Percentiles rank a stretch among this genome's conserved stretches.
Conservation (phyloP, 192 early-diverging fungal genomes). For the Coemansia sp. region DNA sequence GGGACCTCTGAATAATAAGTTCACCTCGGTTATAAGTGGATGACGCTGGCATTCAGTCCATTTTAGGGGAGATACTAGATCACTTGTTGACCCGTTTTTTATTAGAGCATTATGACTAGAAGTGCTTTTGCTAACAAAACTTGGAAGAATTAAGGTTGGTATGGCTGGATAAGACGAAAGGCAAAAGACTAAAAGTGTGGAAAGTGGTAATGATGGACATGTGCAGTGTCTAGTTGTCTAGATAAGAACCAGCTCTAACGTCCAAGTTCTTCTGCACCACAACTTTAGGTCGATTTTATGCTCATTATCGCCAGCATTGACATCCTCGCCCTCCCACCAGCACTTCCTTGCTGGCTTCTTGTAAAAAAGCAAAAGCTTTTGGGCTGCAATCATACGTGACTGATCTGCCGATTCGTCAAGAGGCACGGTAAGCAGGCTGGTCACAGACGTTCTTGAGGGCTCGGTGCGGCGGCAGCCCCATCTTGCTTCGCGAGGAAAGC, state of each 20-base stretch:
- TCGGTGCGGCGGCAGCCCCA: slow-evolving; percentile 77
- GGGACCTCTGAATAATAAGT: not conserved
- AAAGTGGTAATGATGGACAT: not conserved
- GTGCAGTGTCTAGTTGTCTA: slow-evolving; percentile 2
- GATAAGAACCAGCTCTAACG: slow-evolving; percentile 69
- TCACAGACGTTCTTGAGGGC: slow-evolving; percentile 66
- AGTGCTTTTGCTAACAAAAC: not conserved
- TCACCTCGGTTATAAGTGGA: not conserved
- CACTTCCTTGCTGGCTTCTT: slow-evolving; percentile 84
- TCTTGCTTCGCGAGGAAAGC: slow-evolving; percentile 67
- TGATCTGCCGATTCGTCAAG: slow-evolving; percentile 68
- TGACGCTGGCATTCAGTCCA: too few species aligned
- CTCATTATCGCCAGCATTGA: slow-evolving; percentile 60
- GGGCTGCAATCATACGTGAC: slow-evolving; percentile 70
- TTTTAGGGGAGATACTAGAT: too few species aligned
- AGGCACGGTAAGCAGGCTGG: slow-evolving; percentile 68
- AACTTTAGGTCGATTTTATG: slow-evolving; percentile 61
- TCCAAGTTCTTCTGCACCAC: slow-evolving; percentile 81
- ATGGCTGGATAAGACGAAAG: not conserved
- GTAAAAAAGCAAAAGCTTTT: slow-evolving; percentile 76
- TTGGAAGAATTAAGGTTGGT: not conserved
- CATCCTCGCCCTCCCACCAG: slow-evolving; percentile 79
- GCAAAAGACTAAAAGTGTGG: not conserved
- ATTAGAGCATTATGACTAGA: not conserved
- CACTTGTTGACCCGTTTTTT: not conserved